Evolutionary conservation across 148 eudicot species (phyloP), one percentile per base, ranked within the genome.

Genomic region (Euryodendron excelsum): DNA sequence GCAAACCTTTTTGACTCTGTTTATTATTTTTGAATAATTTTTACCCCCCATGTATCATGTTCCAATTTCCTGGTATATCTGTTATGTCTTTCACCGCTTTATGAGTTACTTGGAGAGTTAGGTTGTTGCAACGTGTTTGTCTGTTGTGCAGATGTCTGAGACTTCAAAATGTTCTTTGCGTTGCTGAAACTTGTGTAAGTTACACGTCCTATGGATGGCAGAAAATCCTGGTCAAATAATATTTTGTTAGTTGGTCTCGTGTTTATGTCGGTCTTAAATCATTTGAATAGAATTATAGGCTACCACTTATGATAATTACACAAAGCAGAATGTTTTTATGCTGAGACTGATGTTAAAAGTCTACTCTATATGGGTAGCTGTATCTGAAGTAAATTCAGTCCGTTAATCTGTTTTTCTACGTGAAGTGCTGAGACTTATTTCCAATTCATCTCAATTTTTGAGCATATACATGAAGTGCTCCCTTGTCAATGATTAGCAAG

Each of bases 171-270:
- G 93, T 86, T 77, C 84, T 89, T 66, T 92, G 89, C 75, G 82
- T 75, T 79, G 84, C 79, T 69, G 97, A 94, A 88, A 89, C 83
- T 53, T 83, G 86, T 90, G 98, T 94, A 89, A 92, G 97, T 90
- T 77, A 36, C 55, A 25, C 41, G 53, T 80, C 39, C 68, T 47
- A 31, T 65, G 44, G 37, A 25, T 78, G 72, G 53, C 50, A 33
- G 11, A 44, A 45, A 21, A 47, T 72, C 52, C n/a, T 59, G 14
- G 73, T 59, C 28, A 53, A 31, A 67, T 39, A 44, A 44, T 55
- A 25, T 71, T 64, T 6, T 63, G 44, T 67, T 36, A 33, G 27
- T 72, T 79, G 45, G 78, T 65, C 53, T 31, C 27, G n/a, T n/a
- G 14, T 47, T 72, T 53, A 23, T 63, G 3, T 33, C 34, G 17